Evolutionary conservation across 31 red algal species (phyloP).

Genomic region (Asparagopsis taxiformis): DNA sequence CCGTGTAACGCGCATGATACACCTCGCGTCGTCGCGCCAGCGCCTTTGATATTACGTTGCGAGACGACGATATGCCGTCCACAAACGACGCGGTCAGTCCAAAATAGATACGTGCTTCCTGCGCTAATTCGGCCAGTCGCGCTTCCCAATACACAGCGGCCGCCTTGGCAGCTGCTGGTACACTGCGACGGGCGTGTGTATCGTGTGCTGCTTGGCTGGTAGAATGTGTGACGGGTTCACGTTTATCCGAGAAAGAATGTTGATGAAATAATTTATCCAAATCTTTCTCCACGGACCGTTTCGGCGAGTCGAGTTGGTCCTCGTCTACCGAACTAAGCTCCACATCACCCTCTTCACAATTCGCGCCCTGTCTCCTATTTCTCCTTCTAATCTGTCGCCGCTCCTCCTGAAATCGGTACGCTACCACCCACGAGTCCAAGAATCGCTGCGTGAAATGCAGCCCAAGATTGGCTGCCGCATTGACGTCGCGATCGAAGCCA

Average conservation of each 20-base stretch:
- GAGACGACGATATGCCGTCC: neutral
- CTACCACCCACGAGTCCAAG: conserved; percentile 53
- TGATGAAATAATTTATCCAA: too few relatives aligned
- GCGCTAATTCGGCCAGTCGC: conserved; percentile 29
- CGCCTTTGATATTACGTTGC: conserved; percentile 10
- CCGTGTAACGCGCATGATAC: conserved; percentile 51
- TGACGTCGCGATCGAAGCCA: conserved; percentile 66
- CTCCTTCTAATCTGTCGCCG: too few relatives aligned
- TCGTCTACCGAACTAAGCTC: too few relatives aligned
- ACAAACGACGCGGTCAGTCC: conserved; percentile 18
- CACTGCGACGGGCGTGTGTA: too few relatives aligned
- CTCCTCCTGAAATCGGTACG: too few relatives aligned
- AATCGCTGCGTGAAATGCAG: conserved; percentile 74
- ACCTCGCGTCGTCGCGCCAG: conserved; percentile 27
- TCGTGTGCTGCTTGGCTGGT: too few relatives aligned
- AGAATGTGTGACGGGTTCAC: too few relatives aligned
- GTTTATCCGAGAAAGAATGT: too few relatives aligned
- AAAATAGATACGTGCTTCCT: conserved; percentile 34
- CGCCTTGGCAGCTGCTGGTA: conserved; percentile 4
- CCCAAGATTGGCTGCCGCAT: conserved; percentile 54
- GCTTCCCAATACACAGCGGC: conserved; percentile 22
- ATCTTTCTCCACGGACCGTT: too few relatives aligned
- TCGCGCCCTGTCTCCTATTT: too few relatives aligned
- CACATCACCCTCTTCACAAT: too few relatives aligned
- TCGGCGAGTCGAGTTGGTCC: too few relatives aligned